These are phyloP conservation scores for Peribolospora baueri DNA, from an alignment of 768 basidiomycete genomes.

Conservation along the genomic window DNA sequence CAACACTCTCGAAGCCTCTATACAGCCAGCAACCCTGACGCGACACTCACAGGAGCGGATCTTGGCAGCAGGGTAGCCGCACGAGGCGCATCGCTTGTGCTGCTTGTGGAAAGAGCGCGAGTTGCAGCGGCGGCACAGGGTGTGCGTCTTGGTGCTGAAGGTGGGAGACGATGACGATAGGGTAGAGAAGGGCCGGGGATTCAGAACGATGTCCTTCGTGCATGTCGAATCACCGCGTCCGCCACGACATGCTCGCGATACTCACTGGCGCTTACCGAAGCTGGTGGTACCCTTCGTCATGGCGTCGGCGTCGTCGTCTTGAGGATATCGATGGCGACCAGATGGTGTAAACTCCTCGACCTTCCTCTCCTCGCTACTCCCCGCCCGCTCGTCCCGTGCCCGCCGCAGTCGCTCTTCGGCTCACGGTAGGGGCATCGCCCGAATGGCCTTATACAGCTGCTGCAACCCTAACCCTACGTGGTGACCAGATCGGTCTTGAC, in stretches of 20 bases:
- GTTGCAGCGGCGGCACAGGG: constrained; percentile 90
- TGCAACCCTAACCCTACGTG: too few relatives aligned
- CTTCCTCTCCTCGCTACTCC: too few relatives aligned
- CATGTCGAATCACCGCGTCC: background rate
- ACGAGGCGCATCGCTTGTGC: constrained; percentile 91
- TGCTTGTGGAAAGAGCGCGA: constrained; percentile 91
- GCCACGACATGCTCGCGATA: background rate
- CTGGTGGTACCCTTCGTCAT: background rate
- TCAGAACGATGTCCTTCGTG: background rate
- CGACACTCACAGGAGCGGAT: constrained; percentile 42
- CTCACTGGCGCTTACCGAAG: background rate
- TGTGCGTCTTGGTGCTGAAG: constrained; percentile 39
- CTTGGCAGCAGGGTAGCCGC: constrained; percentile 90
- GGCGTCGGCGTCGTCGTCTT: too few relatives aligned
- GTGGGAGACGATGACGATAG: background rate
- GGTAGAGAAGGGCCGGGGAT: background rate
- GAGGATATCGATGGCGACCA: too few relatives aligned
- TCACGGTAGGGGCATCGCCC: too few relatives aligned
- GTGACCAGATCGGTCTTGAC: too few relatives aligned
- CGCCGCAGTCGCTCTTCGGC: too few relatives aligned
- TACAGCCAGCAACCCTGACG: background rate
- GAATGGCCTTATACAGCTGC: too few relatives aligned
- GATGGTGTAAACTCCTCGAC: too few relatives aligned
- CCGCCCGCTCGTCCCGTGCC: too few relatives aligned
- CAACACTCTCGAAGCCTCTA: background rate